Base-by-base conservation (phyloP, 345 rosid genomes). In the Cardiospermum halicacabum region DNA sequence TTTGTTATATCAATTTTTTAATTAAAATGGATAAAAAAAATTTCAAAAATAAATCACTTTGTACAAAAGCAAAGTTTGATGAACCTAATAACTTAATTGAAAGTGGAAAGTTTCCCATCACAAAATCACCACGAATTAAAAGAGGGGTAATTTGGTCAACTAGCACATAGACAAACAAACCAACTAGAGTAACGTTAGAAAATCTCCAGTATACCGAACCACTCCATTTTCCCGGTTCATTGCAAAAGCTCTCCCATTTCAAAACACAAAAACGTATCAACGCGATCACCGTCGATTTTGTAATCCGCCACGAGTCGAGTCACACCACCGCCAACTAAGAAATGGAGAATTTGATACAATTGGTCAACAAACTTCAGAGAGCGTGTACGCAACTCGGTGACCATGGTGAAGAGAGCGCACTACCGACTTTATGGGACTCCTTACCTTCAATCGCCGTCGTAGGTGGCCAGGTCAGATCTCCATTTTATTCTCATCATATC, bases 401-500 rank as follows among this genome's bases (percentile, higher is more conserved):
- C 80, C 92, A 93, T 58, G 98, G 98, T 25, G 97, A 93, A 13
- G 97, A 92, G 67, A 93, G 91, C 83, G 78, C 98, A 7, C 75
- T 93, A 68, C 98, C 97, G 13, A 93, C 98, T 68, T 92, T 93
- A 5, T 93, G 94, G 98, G 97, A 93, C 71, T 76, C 98, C 34
- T 82, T 93, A 66, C 98, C 97, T 7, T 71, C 98, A 71, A 93
- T 93, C 45, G 97, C 97, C 78, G 96, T 90, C 81, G 96, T 90
- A 28, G 97, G 97, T 32, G 97, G 96, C 75, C 98, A 93, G 92
- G 98, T 90, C 40, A 10, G 57, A 1, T 60, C 40, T 19, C 27
- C 37, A 50, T 13, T 27, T 62, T n/a, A 28, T 7, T 32, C 16
- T n/a, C 30, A 7, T 60, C 6, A 34, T 48, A 3, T 39, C 19